Base-by-base conservation (phyloP, 768 basidiomycete genomes). In the Cystobasidium ongulense region DNA sequence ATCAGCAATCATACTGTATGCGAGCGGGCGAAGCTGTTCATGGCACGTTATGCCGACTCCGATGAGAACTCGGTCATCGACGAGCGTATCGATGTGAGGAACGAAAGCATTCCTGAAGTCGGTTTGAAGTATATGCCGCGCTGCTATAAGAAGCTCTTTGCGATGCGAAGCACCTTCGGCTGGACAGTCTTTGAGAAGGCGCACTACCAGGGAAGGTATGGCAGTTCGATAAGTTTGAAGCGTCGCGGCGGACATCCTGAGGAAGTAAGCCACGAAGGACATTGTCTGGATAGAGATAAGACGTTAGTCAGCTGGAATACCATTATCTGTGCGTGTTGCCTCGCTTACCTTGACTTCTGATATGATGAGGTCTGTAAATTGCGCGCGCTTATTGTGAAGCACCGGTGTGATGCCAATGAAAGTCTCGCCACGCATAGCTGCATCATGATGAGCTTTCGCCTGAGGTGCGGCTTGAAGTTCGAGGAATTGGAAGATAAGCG, bases 101-200 rank as follows among this genome's bases (percentile, higher is more conserved):
- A 95, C 83, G 62, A 97, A 86, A 18, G 88, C 88, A 50, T 87
- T 85, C 61, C 92, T 85, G 78, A 91, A 88, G 18, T 88, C 86
- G 17, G 88, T 89, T 18, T 86, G 87, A 75, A 93, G 86, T 25
- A 98, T 86, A 81, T 98, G 94, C 52, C 95, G 86, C 64, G 95
- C 88, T 13, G 93, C 92, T 15, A 95, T 88, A 83, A 95, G 87
- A 62, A 97, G 83, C 79, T 98, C 95, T 89, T 92, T 82, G 62
- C 95, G 85, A 23, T 91, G 85, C 10, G 86, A 83, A 17, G 92
- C 89, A 10, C 89, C 89, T 78, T 90, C 91, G 0, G 89, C 85
- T 43, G 96, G 94, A 79, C 93, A 93, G 80, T 98, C 94, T 79
- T 96, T 90, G 61, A 98, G 84, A 36, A 98, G 84, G n/a, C 96